These are phyloP conservation scores for Globisporangium abappressorium DNA, from an alignment of 352 stramenopile genomes.

Conservation along the genomic window DNA sequence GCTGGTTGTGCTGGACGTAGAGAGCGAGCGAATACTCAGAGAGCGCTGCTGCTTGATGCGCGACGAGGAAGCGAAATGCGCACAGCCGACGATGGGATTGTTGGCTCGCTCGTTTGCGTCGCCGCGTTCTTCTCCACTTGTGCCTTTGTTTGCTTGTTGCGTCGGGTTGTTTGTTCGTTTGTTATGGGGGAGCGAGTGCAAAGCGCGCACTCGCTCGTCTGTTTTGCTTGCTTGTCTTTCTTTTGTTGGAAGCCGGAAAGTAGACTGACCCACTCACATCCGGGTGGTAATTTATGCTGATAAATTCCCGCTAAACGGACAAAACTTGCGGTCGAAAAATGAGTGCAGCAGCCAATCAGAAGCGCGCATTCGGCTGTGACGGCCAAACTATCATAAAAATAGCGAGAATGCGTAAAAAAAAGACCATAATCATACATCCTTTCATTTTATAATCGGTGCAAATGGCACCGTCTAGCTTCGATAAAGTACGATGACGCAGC, in stretches of 20 bases:
- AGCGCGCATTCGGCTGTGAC: neutral
- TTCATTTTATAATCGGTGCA: too few species aligned
- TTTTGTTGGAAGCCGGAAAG: neutral
- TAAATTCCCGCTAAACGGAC: neutral
- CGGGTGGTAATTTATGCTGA: neutral
- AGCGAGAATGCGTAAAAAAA: neutral
- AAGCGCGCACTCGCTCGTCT: neutral
- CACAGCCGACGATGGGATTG: neutral
- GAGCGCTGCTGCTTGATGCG: neutral
- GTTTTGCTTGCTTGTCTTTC: neutral
- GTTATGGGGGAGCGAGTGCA: constrained; percentile 3
- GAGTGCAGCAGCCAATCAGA: too few species aligned
- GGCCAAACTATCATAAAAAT: neutral
- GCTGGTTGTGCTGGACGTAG: constrained; percentile 3
- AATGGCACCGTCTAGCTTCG: too few species aligned
- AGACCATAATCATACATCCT: neutral
- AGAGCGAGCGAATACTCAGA: neutral
- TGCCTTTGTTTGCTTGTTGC: neutral
- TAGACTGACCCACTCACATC: neutral
- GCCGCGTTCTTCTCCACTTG: neutral
- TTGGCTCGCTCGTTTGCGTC: neutral
- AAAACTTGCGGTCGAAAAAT: neutral
- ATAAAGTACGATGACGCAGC: too few species aligned
- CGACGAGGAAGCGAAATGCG: constrained; percentile 6
- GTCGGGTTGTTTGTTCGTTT: neutral